Evolutionary conservation across 1,284 basidiomycete genomes (phyloP), one percentile per base, ranked within the genome.

Genomic region (Puccinia polysora): DNA sequence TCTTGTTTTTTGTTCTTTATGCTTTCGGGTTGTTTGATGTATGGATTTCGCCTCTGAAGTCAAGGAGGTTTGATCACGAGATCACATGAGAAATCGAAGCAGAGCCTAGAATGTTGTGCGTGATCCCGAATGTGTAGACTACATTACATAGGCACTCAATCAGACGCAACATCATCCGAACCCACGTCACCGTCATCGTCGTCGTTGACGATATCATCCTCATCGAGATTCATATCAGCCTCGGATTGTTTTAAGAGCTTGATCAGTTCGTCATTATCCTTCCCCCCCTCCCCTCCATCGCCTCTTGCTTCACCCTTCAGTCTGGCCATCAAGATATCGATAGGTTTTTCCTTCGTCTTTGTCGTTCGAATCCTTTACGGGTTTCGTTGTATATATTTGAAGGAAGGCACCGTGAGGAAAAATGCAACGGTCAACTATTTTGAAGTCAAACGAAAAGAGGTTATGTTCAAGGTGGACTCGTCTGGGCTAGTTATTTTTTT

Each of bases 121-220:
- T n/a, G n/a, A n/a, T n/a, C n/a, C n/a, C n/a, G n/a, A n/a, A n/a
- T n/a, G n/a, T n/a, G n/a, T n/a, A n/a, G n/a, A n/a, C n/a, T n/a
- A n/a, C n/a, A n/a, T n/a, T n/a, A n/a, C n/a, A n/a, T n/a, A n/a
- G n/a, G n/a, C n/a, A n/a, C n/a, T 38, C 15, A 36, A 38, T 52
- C 49, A 55, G 64, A 65, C 34, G 49, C 64, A 23, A 65, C 30
- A 43, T 65, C 64, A 23, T 53, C 20, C 1, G 34, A 20, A 65
- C 58, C 53, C 4, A 56, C 38, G 23, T 14, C 34, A 36, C 15
- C 4, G 20, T 7, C 62, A 18, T 56, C 65, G 40, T 32, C 30
- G 2, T 68, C 65, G 53, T 28, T 34, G 25, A 43, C 65, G 4
- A 68, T 47, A 49, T 68, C 65, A 47, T 50, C 40, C 23, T 56